Conservation (phyloP, 73 alveolate species). For the Durusdinium trenchii region DNA sequence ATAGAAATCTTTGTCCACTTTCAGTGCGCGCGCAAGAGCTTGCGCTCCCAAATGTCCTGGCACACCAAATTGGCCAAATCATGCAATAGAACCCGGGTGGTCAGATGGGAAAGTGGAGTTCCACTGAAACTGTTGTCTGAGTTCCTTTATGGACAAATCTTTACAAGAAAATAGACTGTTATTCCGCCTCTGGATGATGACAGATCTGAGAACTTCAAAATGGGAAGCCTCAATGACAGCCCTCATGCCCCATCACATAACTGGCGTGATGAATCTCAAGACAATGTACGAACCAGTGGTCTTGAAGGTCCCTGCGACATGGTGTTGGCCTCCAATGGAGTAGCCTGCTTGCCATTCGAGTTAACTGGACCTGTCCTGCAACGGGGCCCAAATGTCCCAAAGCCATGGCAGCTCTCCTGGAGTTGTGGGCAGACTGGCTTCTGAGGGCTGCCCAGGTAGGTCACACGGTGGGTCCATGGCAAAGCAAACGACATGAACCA, state of each 20-base stretch:
- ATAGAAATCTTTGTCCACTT: constrained; percentile 61
- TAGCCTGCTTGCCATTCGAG: neutral
- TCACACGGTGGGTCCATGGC: too few relatives aligned
- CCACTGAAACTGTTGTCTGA: neutral
- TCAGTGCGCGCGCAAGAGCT: constrained; percentile 55
- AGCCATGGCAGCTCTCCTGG: constrained; percentile 81
- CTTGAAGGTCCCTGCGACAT: neutral
- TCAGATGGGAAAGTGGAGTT: neutral
- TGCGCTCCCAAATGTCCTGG: constrained; percentile 34
- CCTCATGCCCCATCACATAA: neutral
- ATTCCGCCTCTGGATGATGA: neutral
- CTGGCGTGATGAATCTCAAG: neutral
- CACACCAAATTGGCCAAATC: neutral
- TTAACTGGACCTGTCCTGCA: constrained; percentile 11
- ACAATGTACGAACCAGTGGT: neutral
- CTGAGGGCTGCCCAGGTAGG: too few relatives aligned
- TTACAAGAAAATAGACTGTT: too few relatives aligned
- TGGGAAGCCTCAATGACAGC: neutral
- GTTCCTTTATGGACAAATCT: neutral
- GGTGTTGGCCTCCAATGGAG: neutral
- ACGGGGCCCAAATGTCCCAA: constrained; percentile 59
- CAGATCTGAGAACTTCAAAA: neutral
- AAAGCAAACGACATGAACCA: too few relatives aligned
- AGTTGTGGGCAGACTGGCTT: neutral
- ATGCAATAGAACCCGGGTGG: neutral